phyloP scores from a whole-genome alignment of 805 yeast genomes.

The Candida ponderosae region DNA sequence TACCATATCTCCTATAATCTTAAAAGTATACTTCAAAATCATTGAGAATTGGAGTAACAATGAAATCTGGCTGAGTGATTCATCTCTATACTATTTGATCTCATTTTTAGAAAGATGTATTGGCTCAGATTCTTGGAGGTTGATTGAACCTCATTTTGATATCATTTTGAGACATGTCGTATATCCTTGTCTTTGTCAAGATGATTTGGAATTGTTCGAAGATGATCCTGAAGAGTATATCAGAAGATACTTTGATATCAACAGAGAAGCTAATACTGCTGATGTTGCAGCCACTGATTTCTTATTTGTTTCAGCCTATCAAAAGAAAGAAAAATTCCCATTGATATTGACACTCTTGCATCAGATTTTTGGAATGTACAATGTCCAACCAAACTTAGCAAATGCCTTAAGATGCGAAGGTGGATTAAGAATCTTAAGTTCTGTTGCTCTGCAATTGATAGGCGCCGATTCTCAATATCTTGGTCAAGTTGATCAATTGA shows the following conservation, averaged over 20 bases:
- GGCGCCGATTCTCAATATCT: slow-evolving; percentile 35
- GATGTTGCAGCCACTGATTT: slow-evolving; percentile 78
- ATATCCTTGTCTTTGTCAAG: slow-evolving; percentile 71
- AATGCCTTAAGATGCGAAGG: slow-evolving; percentile 71
- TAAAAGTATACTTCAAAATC: slow-evolving; percentile 50
- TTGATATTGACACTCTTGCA: slow-evolving; percentile 50
- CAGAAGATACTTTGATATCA: slow-evolving; percentile 59
- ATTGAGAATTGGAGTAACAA: slow-evolving; percentile 31
- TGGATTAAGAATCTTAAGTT: slow-evolving; percentile 69
- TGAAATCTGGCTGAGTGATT: slow-evolving; percentile 55
- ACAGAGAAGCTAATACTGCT: slow-evolving; percentile 58
- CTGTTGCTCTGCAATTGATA: slow-evolving; percentile 47
- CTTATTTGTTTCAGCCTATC: slow-evolving; percentile 51
- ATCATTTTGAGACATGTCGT: slow-evolving; percentile 61
- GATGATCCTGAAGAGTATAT: slow-evolving; percentile 80
- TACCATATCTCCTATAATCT: slow-evolving; percentile 62
- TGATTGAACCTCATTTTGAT: slow-evolving; percentile 57
- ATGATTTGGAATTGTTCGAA: slow-evolving; percentile 63
- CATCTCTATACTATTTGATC: slow-evolving; percentile 58
- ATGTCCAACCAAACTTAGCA: slow-evolving; percentile 24
- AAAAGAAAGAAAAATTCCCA: slow-evolving; percentile 44
- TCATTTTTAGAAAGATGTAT: slow-evolving; percentile 59
- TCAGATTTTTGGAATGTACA: slow-evolving; percentile 31
- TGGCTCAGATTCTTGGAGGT: slow-evolving; percentile 46
- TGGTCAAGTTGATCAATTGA: slow-evolving; percentile 56